phyloP scores from a whole-genome alignment of 352 stramenopile species.

The Globisporangium echinulatum region DNA sequence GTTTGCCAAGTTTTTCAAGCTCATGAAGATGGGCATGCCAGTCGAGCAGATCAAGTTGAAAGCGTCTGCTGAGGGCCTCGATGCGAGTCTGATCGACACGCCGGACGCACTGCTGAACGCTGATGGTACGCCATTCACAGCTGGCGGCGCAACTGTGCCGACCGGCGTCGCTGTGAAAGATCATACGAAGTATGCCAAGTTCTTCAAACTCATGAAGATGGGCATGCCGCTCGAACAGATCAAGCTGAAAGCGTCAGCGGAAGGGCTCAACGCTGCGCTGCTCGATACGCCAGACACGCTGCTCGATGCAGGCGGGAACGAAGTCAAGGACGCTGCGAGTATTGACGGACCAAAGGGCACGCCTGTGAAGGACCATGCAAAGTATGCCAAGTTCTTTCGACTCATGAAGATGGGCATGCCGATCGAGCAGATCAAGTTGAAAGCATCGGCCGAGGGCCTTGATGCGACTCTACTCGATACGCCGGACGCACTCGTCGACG shows the following conservation, averaged over 20 bases:
- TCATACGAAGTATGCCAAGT: slow-evolving; percentile 89
- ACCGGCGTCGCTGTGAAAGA: slow-evolving; percentile 61
- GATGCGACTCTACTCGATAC: slow-evolving; percentile 48
- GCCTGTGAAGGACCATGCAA: slow-evolving; percentile 82
- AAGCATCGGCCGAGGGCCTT: slow-evolving; percentile 52
- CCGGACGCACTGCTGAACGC: slow-evolving; percentile 52
- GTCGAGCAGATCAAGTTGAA: slow-evolving; percentile 88
- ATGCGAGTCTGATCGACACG: slow-evolving; percentile 46
- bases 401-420: slow-evolving; percentile 87
- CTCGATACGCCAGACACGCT: slow-evolving; percentile 57
- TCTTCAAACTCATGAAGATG: slow-evolving; percentile 92
- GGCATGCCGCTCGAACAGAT: slow-evolving; percentile 85
- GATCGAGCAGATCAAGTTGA: slow-evolving; percentile 87
- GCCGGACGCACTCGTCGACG: slow-evolving; percentile 50
- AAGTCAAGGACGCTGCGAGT: neutral
- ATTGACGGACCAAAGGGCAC: slow-evolving; percentile 17
- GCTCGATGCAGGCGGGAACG: slow-evolving; percentile 37
- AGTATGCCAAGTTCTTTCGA: slow-evolving; percentile 94
- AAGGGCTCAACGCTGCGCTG: slow-evolving; percentile 46
- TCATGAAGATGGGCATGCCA: slow-evolving; percentile 85
- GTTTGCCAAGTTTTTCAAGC: slow-evolving; percentile 94
- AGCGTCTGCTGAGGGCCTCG: slow-evolving; percentile 44
- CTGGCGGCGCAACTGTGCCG: slow-evolving; percentile 2
- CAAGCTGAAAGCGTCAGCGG: slow-evolving; percentile 72
- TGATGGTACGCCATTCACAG: slow-evolving; percentile 41